A percentile compares a stretch with the other conserved stretches of the same genome.
Conservation (phyloP, 108 stramenopile genomes). For the Hondaea fermentalgiana region DNA sequence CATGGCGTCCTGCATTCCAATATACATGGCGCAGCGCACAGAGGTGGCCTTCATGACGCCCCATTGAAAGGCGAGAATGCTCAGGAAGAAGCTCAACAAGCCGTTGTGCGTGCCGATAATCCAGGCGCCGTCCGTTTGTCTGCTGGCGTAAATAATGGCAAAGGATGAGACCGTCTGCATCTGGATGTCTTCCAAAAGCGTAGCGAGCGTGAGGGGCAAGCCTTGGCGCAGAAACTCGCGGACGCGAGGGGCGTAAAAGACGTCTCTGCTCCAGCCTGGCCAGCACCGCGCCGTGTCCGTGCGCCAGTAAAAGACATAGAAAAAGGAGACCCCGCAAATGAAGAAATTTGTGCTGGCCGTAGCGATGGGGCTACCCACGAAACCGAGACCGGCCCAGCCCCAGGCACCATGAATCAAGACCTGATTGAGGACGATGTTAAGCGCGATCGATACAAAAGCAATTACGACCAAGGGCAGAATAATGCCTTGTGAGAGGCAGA, state of each 20-base stretch:
- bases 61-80: conserved; percentile 2
- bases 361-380: not conserved
- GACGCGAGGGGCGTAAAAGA: not conserved
- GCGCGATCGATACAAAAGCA: not conserved
- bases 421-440: not conserved
- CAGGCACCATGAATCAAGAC: not conserved
- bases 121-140: not conserved
- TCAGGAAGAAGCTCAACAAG: not conserved
- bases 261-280: not conserved
- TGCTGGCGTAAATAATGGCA: not conserved
- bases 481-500: not conserved
- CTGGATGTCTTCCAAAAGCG: not conserved
- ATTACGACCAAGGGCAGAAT: not conserved
- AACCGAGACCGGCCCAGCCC: not conserved
- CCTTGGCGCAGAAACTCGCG: not conserved
- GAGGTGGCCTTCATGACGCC: conserved; percentile 11
- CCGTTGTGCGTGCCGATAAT: not conserved
- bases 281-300: not conserved
- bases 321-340: not conserved
- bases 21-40: not conserved
- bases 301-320: not conserved
- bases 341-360: not conserved
- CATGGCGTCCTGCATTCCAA: not conserved
- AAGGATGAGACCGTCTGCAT: not conserved
- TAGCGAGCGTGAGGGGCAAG: not conserved